These are phyloP conservation scores for Nelumbo lutea DNA, from an alignment of 164 flowering plant genomes.

Conservation along the genomic window DNA sequence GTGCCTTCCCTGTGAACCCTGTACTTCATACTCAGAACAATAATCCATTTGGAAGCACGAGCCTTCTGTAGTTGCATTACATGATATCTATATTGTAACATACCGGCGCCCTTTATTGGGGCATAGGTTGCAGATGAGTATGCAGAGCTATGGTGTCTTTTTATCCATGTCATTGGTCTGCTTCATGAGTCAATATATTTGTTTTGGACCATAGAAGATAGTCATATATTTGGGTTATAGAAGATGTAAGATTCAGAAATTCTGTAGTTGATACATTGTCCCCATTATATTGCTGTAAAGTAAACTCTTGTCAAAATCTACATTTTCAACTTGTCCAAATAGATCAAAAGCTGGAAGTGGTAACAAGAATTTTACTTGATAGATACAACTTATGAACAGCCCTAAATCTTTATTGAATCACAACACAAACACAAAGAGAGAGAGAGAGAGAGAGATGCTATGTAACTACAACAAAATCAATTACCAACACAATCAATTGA, in stretches of 20 bases:
- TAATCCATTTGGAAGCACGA: slow-evolving; percentile 84
- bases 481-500: no score
- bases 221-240: slow-evolving; percentile 5
- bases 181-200: background rate
- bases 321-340: background rate
- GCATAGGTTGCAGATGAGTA: slow-evolving; percentile 11
- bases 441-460: no score
- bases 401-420: no score
- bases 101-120: slow-evolving; percentile 1
- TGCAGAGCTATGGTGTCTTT: background rate
- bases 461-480: no score
- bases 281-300: background rate
- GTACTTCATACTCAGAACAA: slow-evolving; percentile 41
- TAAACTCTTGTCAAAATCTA: background rate
- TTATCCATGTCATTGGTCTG: slow-evolving; percentile 1
- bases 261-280: background rate
- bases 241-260: slow-evolving; percentile 9
- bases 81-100: slow-evolving; percentile 8
- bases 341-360: background rate
- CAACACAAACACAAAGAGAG: no score
- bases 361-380: background rate
- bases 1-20: slow-evolving; percentile 52
- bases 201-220: background rate
- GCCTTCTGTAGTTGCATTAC: slow-evolving; percentile 41
- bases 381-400: no score